phyloP scores from a whole-genome alignment of 2,329 filamentous ascomycete species.

The Tolypocladium ophioglossoides region DNA sequence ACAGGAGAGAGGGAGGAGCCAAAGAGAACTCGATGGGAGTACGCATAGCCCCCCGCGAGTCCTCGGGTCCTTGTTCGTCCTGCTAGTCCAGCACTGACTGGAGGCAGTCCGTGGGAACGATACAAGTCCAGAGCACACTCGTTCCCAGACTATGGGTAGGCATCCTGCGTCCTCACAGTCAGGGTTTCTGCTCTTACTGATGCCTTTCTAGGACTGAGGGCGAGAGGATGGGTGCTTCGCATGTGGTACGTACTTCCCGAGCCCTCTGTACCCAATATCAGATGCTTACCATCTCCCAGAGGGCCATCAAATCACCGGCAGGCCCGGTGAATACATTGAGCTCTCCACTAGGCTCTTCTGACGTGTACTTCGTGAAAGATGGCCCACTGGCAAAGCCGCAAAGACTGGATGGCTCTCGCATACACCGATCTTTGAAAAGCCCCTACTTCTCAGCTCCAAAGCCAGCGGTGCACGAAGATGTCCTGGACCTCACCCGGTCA shows the following conservation, averaged over 20 bases:
- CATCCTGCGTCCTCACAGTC: neutral
- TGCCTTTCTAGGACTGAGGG: neutral
- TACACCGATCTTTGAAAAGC: neutral
- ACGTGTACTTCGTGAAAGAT: neutral
- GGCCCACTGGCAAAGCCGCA: slow-evolving; percentile 2
- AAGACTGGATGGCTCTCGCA: neutral
- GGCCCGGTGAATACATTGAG: slow-evolving; percentile 4
- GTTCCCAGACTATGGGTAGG: slow-evolving; percentile 32
- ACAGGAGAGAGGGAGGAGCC: slow-evolving; percentile 6
- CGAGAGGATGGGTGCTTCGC: neutral
- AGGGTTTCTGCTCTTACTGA: neutral
- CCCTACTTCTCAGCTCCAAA: neutral
- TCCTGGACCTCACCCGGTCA: neutral
- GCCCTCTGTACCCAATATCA: neutral
- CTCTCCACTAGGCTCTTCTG: neutral
- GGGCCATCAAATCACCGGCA: neutral
- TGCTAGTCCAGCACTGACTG: slow-evolving; percentile 3
- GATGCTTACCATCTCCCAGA: neutral
- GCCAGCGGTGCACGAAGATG: neutral
- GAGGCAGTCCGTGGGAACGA: slow-evolving; percentile 18
- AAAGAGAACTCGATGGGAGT: slow-evolving; percentile 20
- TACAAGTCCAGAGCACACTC: slow-evolving; percentile 26
- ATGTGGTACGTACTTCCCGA: neutral
- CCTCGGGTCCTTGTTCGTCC: neutral
- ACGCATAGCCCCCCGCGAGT: slow-evolving; percentile 7